phyloP scores from a whole-genome alignment of 306 rosid species.

The Begonia masoniana region DNA sequence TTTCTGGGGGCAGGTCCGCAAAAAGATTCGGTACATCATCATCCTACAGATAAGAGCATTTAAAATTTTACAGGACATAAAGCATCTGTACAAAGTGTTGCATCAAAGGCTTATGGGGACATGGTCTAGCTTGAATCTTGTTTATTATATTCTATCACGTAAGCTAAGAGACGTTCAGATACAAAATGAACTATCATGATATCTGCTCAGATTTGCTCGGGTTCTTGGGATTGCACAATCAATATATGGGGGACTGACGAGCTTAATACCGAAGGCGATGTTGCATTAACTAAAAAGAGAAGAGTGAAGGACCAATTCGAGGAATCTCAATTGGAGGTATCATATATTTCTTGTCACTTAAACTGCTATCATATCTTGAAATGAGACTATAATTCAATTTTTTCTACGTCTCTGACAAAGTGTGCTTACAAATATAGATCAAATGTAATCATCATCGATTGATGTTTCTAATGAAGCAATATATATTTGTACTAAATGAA shows the following conservation, averaged over 20 bases:
- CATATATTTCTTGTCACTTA: background rate
- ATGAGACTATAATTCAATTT: too few relatives aligned
- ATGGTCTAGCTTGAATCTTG: slow-evolving; percentile 29
- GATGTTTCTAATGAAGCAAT: too few relatives aligned
- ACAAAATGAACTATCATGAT: background rate
- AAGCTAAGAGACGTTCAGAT: too few relatives aligned
- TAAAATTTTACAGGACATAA: slow-evolving; percentile 76
- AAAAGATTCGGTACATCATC: slow-evolving; percentile 31
- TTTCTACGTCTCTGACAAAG: too few relatives aligned
- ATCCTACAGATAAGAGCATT: slow-evolving; percentile 42
- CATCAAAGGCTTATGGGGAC: slow-evolving; percentile 51
- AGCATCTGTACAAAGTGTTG: slow-evolving; percentile 69
- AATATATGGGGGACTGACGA: slow-evolving; percentile 63
- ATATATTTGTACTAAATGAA: slow-evolving; percentile 27
- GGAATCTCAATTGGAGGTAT: slow-evolving; percentile 77
- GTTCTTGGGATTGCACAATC: slow-evolving; percentile 89
- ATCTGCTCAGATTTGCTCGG: slow-evolving; percentile 65
- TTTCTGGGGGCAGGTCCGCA: slow-evolving; percentile 30
- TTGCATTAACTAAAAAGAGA: slow-evolving; percentile 61
- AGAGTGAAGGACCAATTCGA: slow-evolving; percentile 35
- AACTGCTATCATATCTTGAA: background rate
- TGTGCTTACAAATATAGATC: too few relatives aligned
- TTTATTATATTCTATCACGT: slow-evolving; percentile 1
- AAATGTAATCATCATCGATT: too few relatives aligned
- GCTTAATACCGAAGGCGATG: slow-evolving; percentile 41